Evolutionary conservation across 768 basidiomycete genomes (phyloP).

Genomic region (Auriscalpium orientale): DNA sequence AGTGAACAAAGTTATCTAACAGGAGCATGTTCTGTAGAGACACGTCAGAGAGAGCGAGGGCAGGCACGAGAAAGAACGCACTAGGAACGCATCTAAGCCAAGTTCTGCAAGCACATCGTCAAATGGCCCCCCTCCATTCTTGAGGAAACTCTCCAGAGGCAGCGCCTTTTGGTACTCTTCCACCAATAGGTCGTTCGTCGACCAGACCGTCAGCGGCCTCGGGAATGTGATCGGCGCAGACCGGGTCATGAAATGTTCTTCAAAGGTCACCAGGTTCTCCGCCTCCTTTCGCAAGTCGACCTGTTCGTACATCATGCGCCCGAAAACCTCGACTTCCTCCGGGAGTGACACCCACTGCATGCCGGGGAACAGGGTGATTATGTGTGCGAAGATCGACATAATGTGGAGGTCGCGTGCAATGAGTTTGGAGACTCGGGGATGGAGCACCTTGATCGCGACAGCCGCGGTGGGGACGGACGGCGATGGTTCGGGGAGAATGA

Average conservation of each 20-base stretch:
- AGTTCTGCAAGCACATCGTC: constrained; percentile 86
- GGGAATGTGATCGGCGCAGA: constrained; percentile 86
- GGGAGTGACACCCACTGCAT: constrained; percentile 96
- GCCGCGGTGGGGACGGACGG: constrained; percentile 74
- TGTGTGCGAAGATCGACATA: constrained; percentile 86
- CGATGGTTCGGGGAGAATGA: constrained; percentile 42
- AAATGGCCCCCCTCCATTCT: constrained; percentile 87
- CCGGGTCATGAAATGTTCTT: constrained; percentile 75
- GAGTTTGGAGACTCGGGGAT: constrained; percentile 75
- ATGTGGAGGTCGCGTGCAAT: constrained; percentile 89
- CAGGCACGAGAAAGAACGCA: constrained; percentile 29
- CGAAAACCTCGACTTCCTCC: constrained; percentile 92
- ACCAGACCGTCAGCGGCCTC: constrained; percentile 73
- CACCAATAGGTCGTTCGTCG: constrained; percentile 74
- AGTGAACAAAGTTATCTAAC: constrained; percentile 95
- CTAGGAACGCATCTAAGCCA: constrained; percentile 92
- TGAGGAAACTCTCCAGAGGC: constrained; percentile 80
- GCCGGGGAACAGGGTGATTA: constrained; percentile 75
- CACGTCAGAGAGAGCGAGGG: neutral
- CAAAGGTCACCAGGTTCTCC: constrained; percentile 78
- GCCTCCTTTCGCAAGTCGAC: constrained; percentile 88
- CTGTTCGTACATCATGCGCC: constrained; percentile 93
- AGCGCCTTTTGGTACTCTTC: constrained; percentile 93
- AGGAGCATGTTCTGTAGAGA: constrained; percentile 84
- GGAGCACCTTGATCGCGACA: constrained; percentile 94